A percentile compares a stretch with the other conserved stretches of the same genome.
Evolutionary conservation across 1,139 yeast species (phyloP).

Genomic region (Eremothecium coryli): DNA sequence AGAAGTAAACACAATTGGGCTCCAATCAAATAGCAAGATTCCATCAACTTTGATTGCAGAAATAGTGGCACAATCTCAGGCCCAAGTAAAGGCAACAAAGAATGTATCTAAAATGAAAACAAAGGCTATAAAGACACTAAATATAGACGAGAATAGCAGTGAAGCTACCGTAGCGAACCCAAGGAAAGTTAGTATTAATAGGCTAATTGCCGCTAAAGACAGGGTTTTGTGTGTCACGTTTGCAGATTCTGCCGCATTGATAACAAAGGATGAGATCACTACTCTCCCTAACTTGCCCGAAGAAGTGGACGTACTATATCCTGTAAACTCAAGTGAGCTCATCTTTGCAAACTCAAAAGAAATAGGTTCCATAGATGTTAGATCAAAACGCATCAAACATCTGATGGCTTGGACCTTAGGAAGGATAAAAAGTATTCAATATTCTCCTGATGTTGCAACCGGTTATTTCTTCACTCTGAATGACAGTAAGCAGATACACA

Average conservation of each 20-base stretch:
- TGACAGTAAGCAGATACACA: background rate
- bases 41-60: slow-evolving; percentile 7
- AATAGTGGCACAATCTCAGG: slow-evolving; percentile 9
- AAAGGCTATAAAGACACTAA: background rate
- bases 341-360: background rate
- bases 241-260: background rate
- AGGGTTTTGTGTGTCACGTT: background rate
- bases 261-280: background rate
- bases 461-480: background rate
- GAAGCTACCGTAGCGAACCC: slow-evolving; percentile 30
- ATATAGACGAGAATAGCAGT: background rate
- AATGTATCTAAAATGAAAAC: background rate
- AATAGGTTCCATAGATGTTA: slow-evolving; percentile 1
- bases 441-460: slow-evolving; percentile 1
- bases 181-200: slow-evolving; percentile 32
- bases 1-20: background rate
- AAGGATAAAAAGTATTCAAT: background rate
- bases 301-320: background rate
- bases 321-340: background rate
- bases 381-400: background rate
- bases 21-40: background rate
- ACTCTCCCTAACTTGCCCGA: background rate
- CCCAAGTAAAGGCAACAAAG: slow-evolving; percentile 9
- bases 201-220: background rate
- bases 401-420: background rate